A percentile compares a stretch with the other conserved stretches of the same genome.
phyloP scores from a whole-genome alignment of 371 early-diverging fungal species.

The Mortierella sp. region DNA sequence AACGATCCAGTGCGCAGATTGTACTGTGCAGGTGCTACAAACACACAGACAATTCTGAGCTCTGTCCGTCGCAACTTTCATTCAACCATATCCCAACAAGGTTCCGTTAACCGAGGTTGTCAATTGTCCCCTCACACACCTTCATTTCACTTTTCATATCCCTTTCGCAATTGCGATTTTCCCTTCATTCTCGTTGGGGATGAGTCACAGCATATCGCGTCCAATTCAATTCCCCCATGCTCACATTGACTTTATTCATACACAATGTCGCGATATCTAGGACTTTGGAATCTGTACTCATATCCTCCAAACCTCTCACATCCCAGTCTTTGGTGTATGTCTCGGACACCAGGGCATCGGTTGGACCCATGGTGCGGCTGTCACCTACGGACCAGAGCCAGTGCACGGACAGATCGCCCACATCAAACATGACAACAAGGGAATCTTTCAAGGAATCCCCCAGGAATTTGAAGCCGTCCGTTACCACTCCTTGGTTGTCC shows the following conservation, averaged over 20 bases:
- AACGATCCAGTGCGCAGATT: neutral
- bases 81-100: neutral
- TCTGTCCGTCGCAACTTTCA: slow-evolving; percentile 50
- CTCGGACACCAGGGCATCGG: slow-evolving; percentile 98
- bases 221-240: slow-evolving; percentile 5
- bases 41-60: neutral
- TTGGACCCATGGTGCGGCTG: slow-evolving; percentile 83
- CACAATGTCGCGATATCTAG: slow-evolving; percentile 55
- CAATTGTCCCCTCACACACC: neutral
- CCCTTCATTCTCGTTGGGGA: neutral
- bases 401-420: slow-evolving; percentile 90
- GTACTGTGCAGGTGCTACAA: neutral
- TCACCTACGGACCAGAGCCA: slow-evolving; percentile 75
- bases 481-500: slow-evolving; percentile 92
- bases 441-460: slow-evolving; percentile 75
- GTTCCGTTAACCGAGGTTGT: neutral
- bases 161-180: neutral
- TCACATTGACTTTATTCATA: slow-evolving; percentile 7
- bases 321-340: slow-evolving; percentile 98
- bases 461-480: slow-evolving; percentile 83
- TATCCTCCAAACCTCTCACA: slow-evolving; percentile 66
- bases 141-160: neutral
- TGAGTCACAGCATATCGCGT: slow-evolving; percentile 23
- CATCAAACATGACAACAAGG: slow-evolving; percentile 63
- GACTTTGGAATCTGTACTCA: slow-evolving; percentile 89